Evolutionary conservation across 176 grass and related monocot genomes (phyloP).

Genomic region (Raddia distichophylla): DNA sequence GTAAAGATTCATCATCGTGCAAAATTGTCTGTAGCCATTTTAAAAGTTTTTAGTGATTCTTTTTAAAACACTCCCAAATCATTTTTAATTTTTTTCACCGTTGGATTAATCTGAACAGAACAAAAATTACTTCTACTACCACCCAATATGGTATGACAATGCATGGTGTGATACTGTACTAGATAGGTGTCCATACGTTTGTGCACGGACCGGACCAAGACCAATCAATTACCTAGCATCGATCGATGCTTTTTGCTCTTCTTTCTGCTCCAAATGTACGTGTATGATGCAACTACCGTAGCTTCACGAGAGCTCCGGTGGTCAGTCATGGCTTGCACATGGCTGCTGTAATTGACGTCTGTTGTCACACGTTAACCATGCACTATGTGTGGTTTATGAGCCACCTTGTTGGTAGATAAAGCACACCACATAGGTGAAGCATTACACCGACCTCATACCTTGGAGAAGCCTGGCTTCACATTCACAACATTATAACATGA

Average conservation of each 20-base stretch:
- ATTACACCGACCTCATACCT: slow-evolving; percentile 11
- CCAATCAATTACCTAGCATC: too few species aligned
- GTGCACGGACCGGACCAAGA: too few species aligned
- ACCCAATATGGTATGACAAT: too few species aligned
- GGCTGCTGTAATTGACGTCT: slow-evolving; percentile 38
- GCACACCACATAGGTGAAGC: slow-evolving; percentile 50
- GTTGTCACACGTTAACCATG: slow-evolving; percentile 39
- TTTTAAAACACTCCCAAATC: too few species aligned
- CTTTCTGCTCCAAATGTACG: background rate
- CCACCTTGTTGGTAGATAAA: slow-evolving; percentile 47
- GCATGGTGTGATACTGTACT: too few species aligned
- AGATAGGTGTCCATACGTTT: too few species aligned
- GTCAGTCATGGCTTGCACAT: slow-evolving; percentile 50
- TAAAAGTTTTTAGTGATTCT: too few species aligned
- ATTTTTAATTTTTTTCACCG: too few species aligned
- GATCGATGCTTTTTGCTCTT: background rate
- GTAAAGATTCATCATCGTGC: too few species aligned
- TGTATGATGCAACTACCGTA: background rate
- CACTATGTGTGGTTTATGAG: slow-evolving; percentile 44
- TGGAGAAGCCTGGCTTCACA: background rate
- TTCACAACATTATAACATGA: background rate
- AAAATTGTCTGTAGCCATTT: too few species aligned
- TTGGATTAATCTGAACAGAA: too few species aligned
- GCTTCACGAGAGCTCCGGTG: slow-evolving; percentile 32
- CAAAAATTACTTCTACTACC: too few species aligned